Percentiles rank a stretch among this genome's conserved stretches.
Evolutionary conservation across 352 stramenopile species (phyloP).

Genomic region (Elongisporangium undulatum): DNA sequence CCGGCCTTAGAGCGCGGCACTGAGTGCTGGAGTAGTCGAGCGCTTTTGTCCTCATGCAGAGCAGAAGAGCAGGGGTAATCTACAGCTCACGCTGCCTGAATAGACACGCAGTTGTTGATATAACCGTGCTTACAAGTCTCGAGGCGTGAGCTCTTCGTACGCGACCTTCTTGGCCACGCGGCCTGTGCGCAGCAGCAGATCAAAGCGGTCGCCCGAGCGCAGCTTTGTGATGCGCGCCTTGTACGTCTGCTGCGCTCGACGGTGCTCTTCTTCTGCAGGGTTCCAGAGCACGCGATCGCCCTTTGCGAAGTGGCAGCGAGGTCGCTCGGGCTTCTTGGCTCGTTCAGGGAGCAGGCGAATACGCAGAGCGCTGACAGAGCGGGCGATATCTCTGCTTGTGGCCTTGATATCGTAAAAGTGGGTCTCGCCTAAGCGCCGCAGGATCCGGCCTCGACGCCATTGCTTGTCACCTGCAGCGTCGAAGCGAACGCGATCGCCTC

Average conservation of each 20-base stretch:
- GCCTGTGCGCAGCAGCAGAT: conserved; percentile 43
- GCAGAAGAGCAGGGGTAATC: background rate
- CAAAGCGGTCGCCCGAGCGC: conserved; percentile 33
- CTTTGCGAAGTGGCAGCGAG: conserved; percentile 18
- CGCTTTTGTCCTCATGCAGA: background rate
- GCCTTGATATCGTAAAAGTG: conserved; percentile 56
- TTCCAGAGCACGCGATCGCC: conserved; percentile 37
- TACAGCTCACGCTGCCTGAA: background rate
- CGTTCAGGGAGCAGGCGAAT: conserved; percentile 27
- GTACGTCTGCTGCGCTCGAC: conserved; percentile 25
- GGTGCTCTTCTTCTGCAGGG: conserved; percentile 10
- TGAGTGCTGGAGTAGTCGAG: background rate
- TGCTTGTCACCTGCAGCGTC: conserved; percentile 14
- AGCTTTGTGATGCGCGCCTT: conserved; percentile 37
- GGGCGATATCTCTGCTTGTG: conserved; percentile 38
- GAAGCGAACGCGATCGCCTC: conserved; percentile 51
- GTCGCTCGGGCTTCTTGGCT: conserved; percentile 6
- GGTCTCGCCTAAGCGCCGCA: conserved; percentile 28
- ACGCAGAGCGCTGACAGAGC: conserved; percentile 34
- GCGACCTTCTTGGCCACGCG: conserved; percentile 35
- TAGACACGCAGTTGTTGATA: background rate
- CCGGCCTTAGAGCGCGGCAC: background rate
- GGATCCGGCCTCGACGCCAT: conserved; percentile 31
- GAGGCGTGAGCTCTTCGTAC: conserved; percentile 31
- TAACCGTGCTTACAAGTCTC: conserved; percentile 5